A percentile compares a stretch with the other conserved stretches of the same genome.
Conservation (phyloP, 73 alveolate genomes). For the Paramecium sonneborni region DNA sequence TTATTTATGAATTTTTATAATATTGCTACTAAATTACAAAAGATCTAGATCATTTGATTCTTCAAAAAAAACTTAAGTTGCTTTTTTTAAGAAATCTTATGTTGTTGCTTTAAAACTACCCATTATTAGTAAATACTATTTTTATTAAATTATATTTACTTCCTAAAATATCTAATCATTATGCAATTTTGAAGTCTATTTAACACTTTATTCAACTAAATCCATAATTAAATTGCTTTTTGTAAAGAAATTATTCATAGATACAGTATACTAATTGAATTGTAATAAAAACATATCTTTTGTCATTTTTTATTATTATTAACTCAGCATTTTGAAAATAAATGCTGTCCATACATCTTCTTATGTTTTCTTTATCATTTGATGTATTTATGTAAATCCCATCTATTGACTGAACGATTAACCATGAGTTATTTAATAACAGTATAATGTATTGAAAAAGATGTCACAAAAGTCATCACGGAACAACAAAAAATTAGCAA, state of each 20-base stretch:
- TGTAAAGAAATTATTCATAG: neutral
- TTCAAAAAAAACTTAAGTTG: conserved; percentile 18
- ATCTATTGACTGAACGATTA: conserved; percentile 21
- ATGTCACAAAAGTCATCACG: conserved; percentile 18
- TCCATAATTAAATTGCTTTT: conserved; percentile 12
- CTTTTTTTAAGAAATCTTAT: conserved; percentile 25
- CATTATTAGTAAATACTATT: conserved; percentile 17
- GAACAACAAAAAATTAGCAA: neutral
- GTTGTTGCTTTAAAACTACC: conserved; percentile 52
- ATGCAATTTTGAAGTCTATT: neutral
- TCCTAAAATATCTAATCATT: conserved; percentile 42
- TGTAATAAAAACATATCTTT: neutral
- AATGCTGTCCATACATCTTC: conserved; percentile 34
- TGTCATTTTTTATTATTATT: conserved; percentile 1
- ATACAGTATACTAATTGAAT: conserved; percentile 3
- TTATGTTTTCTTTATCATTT: neutral
- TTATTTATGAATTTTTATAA: neutral
- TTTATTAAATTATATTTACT: neutral
- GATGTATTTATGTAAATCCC: neutral
- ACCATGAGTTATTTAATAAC: neutral
- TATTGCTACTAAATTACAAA: neutral
- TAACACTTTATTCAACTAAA: neutral
- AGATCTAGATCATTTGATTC: conserved; percentile 7
- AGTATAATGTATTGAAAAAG: neutral
- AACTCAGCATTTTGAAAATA: neutral